These are phyloP conservation scores for Pyrenophora tritici-repentis DNA, from an alignment of 2,329 filamentous ascomycete species.

Conservation along the genomic window DNA sequence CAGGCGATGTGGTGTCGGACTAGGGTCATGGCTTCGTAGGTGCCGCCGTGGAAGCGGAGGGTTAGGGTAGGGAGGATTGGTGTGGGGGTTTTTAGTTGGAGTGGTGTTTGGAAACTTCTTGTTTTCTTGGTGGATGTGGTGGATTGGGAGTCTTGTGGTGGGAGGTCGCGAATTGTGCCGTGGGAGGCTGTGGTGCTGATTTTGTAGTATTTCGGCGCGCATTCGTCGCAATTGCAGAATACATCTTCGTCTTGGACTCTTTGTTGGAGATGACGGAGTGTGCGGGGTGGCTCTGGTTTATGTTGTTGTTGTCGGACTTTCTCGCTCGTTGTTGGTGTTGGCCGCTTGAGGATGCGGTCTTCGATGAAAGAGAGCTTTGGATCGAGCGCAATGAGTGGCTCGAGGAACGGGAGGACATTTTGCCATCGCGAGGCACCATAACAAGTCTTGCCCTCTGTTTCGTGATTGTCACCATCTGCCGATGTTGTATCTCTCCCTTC, in stretches of 20 bases:
- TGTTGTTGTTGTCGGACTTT: not conserved
- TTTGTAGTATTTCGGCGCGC: conserved; percentile 20
- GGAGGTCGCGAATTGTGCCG: conserved; percentile 11
- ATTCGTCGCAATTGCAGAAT: conserved; percentile 20
- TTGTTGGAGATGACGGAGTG: conserved; percentile 4
- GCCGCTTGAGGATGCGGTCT: conserved; percentile 18
- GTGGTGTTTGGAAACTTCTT: not conserved
- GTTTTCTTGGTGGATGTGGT: not conserved
- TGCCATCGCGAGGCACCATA: conserved; percentile 17
- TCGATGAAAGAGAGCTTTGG: conserved; percentile 19
- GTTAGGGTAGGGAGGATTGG: no score
- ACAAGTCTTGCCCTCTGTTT: conserved; percentile 7
- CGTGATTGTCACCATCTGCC: not conserved
- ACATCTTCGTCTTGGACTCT: conserved; percentile 8
- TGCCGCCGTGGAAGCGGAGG: no score
- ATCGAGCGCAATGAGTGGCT: conserved; percentile 20
- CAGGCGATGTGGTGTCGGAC: conserved; percentile 21
- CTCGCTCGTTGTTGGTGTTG: not conserved
- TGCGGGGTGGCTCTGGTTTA: conserved; percentile 2
- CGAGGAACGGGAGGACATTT: conserved; percentile 19
- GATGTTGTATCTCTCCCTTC: not conserved
- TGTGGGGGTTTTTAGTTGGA: not conserved
- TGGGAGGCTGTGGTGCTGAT: conserved; percentile 11
- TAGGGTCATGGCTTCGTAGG: conserved; percentile 23
- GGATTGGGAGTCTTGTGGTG: no score